A percentile compares a stretch with the other conserved stretches of the same genome.
Conservation (phyloP, 768 basidiomycete species). For the Favolaschia claudopus region DNA sequence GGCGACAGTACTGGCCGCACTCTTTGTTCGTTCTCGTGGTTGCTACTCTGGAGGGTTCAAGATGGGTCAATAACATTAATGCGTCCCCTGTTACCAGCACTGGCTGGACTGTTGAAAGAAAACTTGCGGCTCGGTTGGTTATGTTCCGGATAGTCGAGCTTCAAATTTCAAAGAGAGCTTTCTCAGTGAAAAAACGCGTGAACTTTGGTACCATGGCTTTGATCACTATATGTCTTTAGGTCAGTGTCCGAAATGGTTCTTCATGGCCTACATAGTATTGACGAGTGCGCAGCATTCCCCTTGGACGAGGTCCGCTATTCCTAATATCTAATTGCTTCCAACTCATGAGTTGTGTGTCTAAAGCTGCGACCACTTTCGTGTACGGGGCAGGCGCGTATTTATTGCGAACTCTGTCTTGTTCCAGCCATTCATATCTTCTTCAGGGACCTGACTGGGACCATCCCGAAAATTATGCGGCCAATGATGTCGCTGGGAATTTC, state of each 20-base stretch:
- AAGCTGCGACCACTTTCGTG: constrained; percentile 92
- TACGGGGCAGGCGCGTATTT: no score
- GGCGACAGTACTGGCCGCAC: constrained; percentile 61
- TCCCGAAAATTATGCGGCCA: constrained; percentile 78
- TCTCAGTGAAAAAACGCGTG: constrained; percentile 70
- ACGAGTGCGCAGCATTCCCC: constrained; percentile 70
- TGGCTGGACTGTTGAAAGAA: constrained; percentile 66
- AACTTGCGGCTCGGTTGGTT: constrained; percentile 62
- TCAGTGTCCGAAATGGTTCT: constrained; percentile 37
- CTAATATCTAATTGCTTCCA: background rate
- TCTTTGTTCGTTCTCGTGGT: constrained; percentile 50
- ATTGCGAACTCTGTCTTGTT: no score
- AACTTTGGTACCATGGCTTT: constrained; percentile 92
- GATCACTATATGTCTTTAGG: constrained; percentile 88
- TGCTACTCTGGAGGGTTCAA: constrained; percentile 42
- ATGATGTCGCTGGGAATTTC: constrained; percentile 96
- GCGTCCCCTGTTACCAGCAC: constrained; percentile 42
- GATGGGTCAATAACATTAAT: constrained; percentile 40
- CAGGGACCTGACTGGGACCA: constrained; percentile 89
- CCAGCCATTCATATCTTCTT: no score
- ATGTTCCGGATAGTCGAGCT: background rate
- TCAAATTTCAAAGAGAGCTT: constrained; percentile 4
- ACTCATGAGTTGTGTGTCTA: constrained; percentile 5
- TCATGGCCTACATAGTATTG: constrained; percentile 1
- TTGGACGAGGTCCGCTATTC: constrained; percentile 73